A percentile compares a stretch with the other conserved stretches of the same genome.
Conservation (phyloP, 768 basidiomycete genomes). For the Leucocoprinus leucothites region DNA sequence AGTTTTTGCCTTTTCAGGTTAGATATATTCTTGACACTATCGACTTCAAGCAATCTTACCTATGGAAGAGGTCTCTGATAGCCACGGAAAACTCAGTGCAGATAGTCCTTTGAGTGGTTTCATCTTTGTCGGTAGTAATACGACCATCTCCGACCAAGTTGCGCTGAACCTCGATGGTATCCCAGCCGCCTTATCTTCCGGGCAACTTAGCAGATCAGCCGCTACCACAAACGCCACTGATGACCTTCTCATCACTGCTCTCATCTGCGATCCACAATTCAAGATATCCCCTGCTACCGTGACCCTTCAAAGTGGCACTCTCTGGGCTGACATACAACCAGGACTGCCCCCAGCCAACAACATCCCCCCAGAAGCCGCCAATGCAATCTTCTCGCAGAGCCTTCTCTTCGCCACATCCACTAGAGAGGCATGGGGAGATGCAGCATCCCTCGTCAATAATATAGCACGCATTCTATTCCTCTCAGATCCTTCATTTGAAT, state of each 20-base stretch:
- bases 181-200: neutral
- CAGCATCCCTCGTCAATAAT: neutral
- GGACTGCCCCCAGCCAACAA: neutral
- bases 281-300: slow-evolving; percentile 6
- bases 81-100: too few relatives aligned
- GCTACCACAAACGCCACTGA: neutral
- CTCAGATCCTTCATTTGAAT: neutral
- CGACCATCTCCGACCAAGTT: neutral
- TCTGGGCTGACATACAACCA: neutral
- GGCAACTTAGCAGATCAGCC: too few relatives aligned
- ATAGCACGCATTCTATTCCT: slow-evolving; percentile 2
- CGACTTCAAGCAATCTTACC: too few relatives aligned
- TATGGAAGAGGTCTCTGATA: too few relatives aligned
- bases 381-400: slow-evolving; percentile 5
- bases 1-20: too few relatives aligned
- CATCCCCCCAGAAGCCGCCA: neutral
- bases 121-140: neutral
- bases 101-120: too few relatives aligned
- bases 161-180: neutral
- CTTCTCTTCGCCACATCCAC: neutral
- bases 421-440: neutral
- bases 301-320: neutral
- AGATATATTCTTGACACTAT: too few relatives aligned
- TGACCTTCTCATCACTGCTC: too few relatives aligned
- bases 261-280: neutral